phyloP scores from a whole-genome alignment of 1,284 basidiomycete genomes.

The Ustilago vetiveriae region DNA sequence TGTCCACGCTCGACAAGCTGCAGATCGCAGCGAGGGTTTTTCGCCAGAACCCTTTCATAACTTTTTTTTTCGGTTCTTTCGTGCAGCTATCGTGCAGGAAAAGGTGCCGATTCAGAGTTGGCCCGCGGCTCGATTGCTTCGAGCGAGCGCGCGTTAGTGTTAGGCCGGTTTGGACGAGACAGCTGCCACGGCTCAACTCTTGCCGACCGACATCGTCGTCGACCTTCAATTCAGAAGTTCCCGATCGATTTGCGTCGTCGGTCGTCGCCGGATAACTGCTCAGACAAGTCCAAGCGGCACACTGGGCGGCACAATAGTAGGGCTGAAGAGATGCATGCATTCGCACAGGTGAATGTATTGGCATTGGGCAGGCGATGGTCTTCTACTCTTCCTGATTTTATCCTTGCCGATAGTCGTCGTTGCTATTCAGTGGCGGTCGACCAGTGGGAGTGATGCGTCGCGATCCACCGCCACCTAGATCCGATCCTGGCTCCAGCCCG shows the following conservation, averaged over 20 bases:
- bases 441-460: slow-evolving; percentile 55
- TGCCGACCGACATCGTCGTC: background rate
- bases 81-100: background rate
- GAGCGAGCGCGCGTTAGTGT: background rate
- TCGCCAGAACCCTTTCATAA: background rate
- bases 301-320: no score
- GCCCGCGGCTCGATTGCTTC: slow-evolving; percentile 10
- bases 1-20: no score
- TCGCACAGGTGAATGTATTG: no score
- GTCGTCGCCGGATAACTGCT: no score
- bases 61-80: background rate
- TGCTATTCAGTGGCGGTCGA: slow-evolving; percentile 43
- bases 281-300: no score
- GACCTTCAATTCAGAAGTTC: background rate
- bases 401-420: slow-evolving; percentile 8
- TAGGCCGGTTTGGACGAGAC: background rate
- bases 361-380: no score
- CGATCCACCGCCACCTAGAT: slow-evolving; percentile 5
- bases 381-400: no score
- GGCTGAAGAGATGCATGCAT: no score
- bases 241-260: no score
- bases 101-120: slow-evolving; percentile 1
- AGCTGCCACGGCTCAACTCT: slow-evolving; percentile 14
- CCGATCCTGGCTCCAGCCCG: slow-evolving; percentile 12
- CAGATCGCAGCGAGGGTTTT: no score